phyloP scores from a whole-genome alignment of 306 rosid genomes.

The Lathyrus oleraceus region DNA sequence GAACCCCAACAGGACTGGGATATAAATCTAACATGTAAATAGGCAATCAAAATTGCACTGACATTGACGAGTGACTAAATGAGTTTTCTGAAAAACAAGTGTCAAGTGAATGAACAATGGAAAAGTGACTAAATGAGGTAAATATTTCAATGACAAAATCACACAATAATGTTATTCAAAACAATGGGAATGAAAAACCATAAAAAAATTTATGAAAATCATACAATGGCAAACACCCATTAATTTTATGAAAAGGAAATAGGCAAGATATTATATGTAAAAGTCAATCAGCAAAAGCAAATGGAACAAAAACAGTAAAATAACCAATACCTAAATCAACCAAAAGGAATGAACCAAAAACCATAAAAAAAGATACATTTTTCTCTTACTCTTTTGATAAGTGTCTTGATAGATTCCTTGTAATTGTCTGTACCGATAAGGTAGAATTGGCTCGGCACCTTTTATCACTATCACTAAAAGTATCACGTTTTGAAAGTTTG shows the following conservation, averaged over 20 bases:
- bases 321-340: conserved; percentile 20
- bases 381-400: conserved; percentile 44
- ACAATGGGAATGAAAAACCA: conserved; percentile 11
- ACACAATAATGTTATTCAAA: conserved; percentile 19
- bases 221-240: conserved; percentile 4
- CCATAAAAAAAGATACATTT: conserved; percentile 24
- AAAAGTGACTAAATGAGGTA: not conserved
- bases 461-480: conserved; percentile 37
- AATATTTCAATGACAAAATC: conserved; percentile 16
- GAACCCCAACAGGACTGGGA: not conserved
- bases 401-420: conserved; percentile 39
- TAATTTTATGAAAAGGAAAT: not conserved
- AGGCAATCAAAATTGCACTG: not conserved
- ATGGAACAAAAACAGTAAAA: conserved; percentile 7
- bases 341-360: conserved; percentile 12
- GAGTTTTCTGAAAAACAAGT: conserved; percentile 3
- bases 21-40: conserved; percentile 19
- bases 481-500: conserved; percentile 36
- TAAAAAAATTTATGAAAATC: not conserved
- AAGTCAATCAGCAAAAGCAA: conserved; percentile 6
- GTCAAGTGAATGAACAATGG: conserved; percentile 13
- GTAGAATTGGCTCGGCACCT: conserved; percentile 41
- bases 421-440: conserved; percentile 20
- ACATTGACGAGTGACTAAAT: not conserved
- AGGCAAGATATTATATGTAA: conserved; percentile 4